A percentile compares a stretch with the other conserved stretches of the same genome.
These are phyloP conservation scores for Ogataea zsoltii DNA, from an alignment of 805 yeast genomes.

Conservation along the genomic window DNA sequence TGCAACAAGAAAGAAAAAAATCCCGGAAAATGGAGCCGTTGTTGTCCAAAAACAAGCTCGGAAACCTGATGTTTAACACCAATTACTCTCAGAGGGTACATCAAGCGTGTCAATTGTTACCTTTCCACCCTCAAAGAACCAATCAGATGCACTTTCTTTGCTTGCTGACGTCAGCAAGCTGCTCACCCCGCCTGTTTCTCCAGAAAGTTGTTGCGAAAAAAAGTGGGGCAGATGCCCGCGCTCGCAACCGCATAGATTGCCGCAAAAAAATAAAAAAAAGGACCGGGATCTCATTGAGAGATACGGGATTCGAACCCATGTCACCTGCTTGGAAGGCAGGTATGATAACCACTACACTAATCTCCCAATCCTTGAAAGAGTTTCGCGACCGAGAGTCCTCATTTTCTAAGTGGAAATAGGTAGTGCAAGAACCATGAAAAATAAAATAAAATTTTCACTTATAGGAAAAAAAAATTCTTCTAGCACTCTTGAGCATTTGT, in stretches of 20 bases:
- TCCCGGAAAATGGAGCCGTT: too few species aligned
- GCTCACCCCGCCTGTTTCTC: conserved; percentile 7
- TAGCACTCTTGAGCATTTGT: not conserved
- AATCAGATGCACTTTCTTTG: not conserved
- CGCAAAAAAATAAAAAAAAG: conserved; percentile 27
- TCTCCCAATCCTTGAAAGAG: conserved; percentile 50
- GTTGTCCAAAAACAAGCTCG: too few species aligned
- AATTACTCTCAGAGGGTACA: too few species aligned
- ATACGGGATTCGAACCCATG: conserved; percentile 95
- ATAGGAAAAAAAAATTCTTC: conserved; percentile 7
- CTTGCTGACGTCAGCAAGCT: not conserved
- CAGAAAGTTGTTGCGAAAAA: conserved; percentile 6
- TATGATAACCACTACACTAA: conserved; percentile 92
- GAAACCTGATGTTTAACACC: too few species aligned
- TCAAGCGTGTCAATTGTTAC: too few species aligned
- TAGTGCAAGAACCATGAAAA: not conserved
- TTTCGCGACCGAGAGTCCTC: not conserved
- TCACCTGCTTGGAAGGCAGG: conserved; percentile 93
- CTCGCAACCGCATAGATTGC: not conserved
- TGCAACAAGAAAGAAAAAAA: not conserved
- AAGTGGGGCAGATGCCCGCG: conserved; percentile 3
- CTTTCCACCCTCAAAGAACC: not conserved
- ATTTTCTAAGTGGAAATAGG: not conserved
- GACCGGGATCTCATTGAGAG: conserved; percentile 49
- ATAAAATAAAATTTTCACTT: conserved; percentile 6